phyloP scores from a whole-genome alignment of 306 rosid genomes.

The Vigna unguiculata region DNA sequence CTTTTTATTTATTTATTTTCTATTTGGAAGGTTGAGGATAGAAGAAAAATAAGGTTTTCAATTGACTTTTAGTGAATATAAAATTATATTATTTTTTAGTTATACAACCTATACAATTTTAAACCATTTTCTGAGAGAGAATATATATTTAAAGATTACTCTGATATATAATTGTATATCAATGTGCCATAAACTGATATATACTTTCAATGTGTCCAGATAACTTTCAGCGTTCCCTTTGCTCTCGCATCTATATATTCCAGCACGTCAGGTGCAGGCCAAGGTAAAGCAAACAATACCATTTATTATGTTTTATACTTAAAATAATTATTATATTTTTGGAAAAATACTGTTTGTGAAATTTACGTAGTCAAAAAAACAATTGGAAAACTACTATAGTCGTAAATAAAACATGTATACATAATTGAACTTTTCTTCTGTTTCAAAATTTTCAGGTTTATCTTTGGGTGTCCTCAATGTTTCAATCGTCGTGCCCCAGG shows the following conservation, averaged over 20 bases:
- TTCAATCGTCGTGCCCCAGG: conserved; percentile 80
- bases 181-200: neutral
- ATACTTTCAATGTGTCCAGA: conserved; percentile 43
- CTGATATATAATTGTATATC: too few relatives aligned
- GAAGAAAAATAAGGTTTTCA: too few relatives aligned
- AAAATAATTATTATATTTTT: neutral
- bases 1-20: too few relatives aligned
- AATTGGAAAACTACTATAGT: too few relatives aligned
- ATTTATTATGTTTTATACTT: neutral
- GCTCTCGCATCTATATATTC: conserved; percentile 86
- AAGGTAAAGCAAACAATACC: conserved; percentile 55
- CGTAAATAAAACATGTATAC: too few relatives aligned
- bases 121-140: too few relatives aligned
- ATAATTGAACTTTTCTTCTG: neutral
- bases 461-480: conserved; percentile 79
- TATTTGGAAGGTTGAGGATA: too few relatives aligned
- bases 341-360: too few relatives aligned
- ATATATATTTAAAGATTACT: too few relatives aligned
- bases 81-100: too few relatives aligned
- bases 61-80: too few relatives aligned
- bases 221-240: conserved; percentile 75
- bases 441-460: conserved; percentile 56
- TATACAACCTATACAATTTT: too few relatives aligned
- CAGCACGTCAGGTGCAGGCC: conserved; percentile 67
- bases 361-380: neutral